Evolutionary conservation across 164 flowering plant species (phyloP), one percentile per base, ranked within the genome.

Genomic region (Chloranthus sessilifolius): DNA sequence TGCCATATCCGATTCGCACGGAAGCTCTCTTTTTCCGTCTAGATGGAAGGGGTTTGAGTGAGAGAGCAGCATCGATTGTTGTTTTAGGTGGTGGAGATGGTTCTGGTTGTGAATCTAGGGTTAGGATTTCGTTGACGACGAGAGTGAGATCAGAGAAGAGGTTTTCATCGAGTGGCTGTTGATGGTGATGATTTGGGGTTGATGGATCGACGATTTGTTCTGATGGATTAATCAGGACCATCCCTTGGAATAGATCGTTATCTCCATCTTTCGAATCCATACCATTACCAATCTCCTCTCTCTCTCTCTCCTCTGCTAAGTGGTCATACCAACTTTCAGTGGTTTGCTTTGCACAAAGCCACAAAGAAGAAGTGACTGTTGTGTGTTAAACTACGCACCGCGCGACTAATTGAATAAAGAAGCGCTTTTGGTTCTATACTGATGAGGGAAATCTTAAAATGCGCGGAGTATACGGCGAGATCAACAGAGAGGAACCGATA

Each of bases 61-160:
- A 25, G 1, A 41, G 6, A 7, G 48, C 21, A 21, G 38, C 8
- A 14, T 17, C 11, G 49, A 20, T 10, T 50, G 41, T 2, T 57
- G 20, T 3, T 56, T 16, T 11, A 52, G 29, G 15, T 28, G 39
- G 28, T 22, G 56, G 31, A n/a, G 33, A 15, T 6, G 55, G 25
- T 7, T 15, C 6, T 22, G 36, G 45, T 30, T 16, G 43, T 12
- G 7, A 48, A 30, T 43, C 25, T 27, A 25, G 47, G 34, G 47
- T 23, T n/a, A 17, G 4, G 14, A 5, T 19, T 11, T 25, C 16
- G 5, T 25, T 17, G 4, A 11, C 26, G 14, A 66, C 62, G 47
- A 82, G 64, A 21, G 79, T 80, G 57, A 85, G 82, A 66, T 86
- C 95, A 26, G 88, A 76, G 71, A 86, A 86, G 24, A 86, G 74